phyloP scores from a whole-genome alignment of 1,284 basidiomycete genomes.

The Rhodotorula sp. region DNA sequence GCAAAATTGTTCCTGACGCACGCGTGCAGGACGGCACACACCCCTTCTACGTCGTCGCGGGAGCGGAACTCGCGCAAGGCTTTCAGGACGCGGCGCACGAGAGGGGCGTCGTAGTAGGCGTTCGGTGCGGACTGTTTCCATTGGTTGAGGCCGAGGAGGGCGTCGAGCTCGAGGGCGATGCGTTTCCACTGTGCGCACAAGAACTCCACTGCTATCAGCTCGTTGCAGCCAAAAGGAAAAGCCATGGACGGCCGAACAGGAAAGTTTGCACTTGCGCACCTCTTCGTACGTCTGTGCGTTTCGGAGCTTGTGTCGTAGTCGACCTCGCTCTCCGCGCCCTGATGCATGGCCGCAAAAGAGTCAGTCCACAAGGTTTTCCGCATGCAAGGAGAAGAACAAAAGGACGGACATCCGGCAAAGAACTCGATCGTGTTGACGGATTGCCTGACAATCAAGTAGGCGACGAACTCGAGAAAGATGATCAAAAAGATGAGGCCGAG shows the following conservation, averaged over 20 bases:
- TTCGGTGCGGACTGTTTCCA: constrained; percentile 85
- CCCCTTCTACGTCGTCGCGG: constrained; percentile 73
- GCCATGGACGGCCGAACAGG: too few relatives aligned
- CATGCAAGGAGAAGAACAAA: not conserved
- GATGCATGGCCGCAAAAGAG: constrained; percentile 6
- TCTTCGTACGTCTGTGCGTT: constrained; percentile 67
- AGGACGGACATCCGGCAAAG: constrained; percentile 72
- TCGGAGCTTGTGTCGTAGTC: constrained; percentile 69
- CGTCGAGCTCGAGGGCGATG: constrained; percentile 74
- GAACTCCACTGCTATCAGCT: not conserved
- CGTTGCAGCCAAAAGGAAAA: too few relatives aligned
- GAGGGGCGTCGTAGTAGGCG: constrained; percentile 81
- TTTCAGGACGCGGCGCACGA: constrained; percentile 68
- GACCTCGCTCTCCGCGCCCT: constrained; percentile 83
- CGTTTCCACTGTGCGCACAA: constrained; percentile 71
- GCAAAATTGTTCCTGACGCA: constrained; percentile 93
- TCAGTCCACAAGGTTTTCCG: not conserved
- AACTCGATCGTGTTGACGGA: constrained; percentile 91
- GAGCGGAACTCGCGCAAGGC: constrained; percentile 64
- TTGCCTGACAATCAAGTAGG: constrained; percentile 81
- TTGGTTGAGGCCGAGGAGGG: constrained; percentile 71
- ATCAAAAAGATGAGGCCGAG: constrained; percentile 82
- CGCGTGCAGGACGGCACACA: constrained; percentile 86
- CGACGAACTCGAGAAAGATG: constrained; percentile 79
- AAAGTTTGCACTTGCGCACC: constrained; percentile 4